These are phyloP conservation scores for Astraeus odoratus DNA, from an alignment of 768 basidiomycete species.

Conservation along the genomic window DNA sequence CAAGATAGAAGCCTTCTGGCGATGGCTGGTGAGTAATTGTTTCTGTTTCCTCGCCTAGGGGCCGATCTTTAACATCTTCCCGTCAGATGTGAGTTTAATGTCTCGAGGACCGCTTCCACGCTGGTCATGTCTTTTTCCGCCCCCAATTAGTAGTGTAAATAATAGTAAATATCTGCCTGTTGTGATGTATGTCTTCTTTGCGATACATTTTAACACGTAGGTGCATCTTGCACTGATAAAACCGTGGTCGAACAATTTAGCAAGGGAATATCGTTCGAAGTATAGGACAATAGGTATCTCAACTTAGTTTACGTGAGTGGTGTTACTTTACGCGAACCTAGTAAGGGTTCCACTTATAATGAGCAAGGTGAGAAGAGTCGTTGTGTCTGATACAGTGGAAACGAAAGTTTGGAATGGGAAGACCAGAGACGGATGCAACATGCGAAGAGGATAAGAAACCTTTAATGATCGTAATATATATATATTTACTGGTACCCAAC, in stretches of 20 bases:
- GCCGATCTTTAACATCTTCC: too few relatives aligned
- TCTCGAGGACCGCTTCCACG: too few relatives aligned
- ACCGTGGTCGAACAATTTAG: too few relatives aligned
- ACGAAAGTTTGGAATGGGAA: conserved; percentile 19
- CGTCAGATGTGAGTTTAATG: too few relatives aligned
- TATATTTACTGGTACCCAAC: conserved; percentile 28
- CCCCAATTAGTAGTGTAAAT: too few relatives aligned
- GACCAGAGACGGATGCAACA: conserved; percentile 20
- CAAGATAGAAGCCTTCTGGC: conserved; percentile 65
- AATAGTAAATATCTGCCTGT: background rate
- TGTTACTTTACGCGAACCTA: conserved; percentile 16
- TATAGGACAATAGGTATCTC: background rate
- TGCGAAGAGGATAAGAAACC: conserved; percentile 11
- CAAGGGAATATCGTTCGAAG: background rate
- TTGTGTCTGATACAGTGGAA: conserved; percentile 27
- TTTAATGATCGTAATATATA: conserved; percentile 23
- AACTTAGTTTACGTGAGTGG: background rate
- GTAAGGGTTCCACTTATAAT: background rate
- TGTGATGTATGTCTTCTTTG: background rate
- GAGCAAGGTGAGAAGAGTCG: background rate
- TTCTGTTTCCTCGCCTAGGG: too few relatives aligned
- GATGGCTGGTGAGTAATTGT: conserved; percentile 57
- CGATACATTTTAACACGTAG: too few relatives aligned
- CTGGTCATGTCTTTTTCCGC: background rate
- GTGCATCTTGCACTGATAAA: too few relatives aligned